phyloP scores from a whole-genome alignment of 345 rosid genomes.

The Brassica nigra region DNA sequence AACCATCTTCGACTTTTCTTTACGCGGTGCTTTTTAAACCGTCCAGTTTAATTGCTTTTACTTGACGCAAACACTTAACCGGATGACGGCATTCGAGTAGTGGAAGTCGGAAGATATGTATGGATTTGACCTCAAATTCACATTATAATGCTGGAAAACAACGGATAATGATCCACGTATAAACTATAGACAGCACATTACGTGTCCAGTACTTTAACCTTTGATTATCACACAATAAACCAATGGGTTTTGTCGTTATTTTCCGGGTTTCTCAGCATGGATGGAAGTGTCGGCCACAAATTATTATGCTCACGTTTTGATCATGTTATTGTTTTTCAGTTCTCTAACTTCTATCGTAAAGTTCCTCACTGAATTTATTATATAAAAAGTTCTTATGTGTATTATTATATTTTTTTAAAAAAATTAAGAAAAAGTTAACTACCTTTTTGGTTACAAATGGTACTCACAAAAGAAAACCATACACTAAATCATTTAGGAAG shows the following conservation, averaged over 20 bases:
- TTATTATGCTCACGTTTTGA: background rate
- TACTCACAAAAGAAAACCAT: background rate
- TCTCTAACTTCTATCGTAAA: background rate
- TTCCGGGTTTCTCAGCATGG: background rate
- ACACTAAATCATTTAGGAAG: background rate
- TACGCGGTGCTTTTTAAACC: constrained; percentile 27
- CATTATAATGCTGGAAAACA: background rate
- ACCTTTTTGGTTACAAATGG: background rate
- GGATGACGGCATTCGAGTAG: background rate
- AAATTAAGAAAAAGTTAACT: background rate
- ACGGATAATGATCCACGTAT: constrained; percentile 14
- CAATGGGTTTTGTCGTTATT: constrained; percentile 4
- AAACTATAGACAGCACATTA: background rate
- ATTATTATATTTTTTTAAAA: background rate
- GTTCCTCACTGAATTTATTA: background rate
- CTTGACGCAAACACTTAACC: constrained; percentile 13
- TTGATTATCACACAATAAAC: constrained; percentile 4
- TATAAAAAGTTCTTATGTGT: background rate
- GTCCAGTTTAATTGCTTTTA: constrained; percentile 8
- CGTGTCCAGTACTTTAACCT: background rate
- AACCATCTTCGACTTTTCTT: constrained; percentile 16
- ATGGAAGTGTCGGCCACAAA: background rate
- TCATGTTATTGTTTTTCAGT: constrained; percentile 8
- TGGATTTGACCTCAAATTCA: background rate
- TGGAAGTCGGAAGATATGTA: constrained; percentile 1